Evolutionary conservation across 768 basidiomycete genomes (phyloP).

Genomic region (Boletus reticulatus): DNA sequence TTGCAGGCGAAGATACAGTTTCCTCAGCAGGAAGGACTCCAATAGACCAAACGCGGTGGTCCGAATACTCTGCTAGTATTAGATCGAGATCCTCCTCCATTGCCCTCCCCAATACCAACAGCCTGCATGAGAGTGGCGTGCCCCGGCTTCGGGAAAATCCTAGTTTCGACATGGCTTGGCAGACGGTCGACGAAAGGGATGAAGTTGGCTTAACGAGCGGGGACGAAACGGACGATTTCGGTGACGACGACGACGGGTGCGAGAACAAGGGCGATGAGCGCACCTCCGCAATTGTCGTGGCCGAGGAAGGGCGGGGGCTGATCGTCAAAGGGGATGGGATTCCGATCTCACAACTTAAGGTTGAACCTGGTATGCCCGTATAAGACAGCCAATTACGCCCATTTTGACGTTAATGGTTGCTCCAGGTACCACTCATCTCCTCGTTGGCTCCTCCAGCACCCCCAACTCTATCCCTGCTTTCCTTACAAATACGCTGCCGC

Average conservation of each 20-base stretch:
- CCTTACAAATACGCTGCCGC: slow-evolving; percentile 65
- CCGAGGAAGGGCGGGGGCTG: slow-evolving; percentile 81
- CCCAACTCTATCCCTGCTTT: slow-evolving; percentile 78
- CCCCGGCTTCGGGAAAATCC: slow-evolving; percentile 58
- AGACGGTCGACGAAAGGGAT: slow-evolving; percentile 68
- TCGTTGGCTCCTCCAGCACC: slow-evolving; percentile 77
- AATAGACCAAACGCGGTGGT: slow-evolving; percentile 69
- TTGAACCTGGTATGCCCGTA: slow-evolving; percentile 62
- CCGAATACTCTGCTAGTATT: slow-evolving; percentile 63
- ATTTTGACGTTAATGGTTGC: slow-evolving; percentile 1
- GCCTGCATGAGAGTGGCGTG: slow-evolving; percentile 38
- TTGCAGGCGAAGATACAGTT: slow-evolving; percentile 48
- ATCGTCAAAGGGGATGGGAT: slow-evolving; percentile 71
- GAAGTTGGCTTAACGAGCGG: slow-evolving; percentile 58
- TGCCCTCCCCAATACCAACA: slow-evolving; percentile 44
- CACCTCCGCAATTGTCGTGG: slow-evolving; percentile 74
- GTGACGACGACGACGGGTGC: slow-evolving; percentile 46
- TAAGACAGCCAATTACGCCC: not conserved
- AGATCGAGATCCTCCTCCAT: slow-evolving; percentile 73
- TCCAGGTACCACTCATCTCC: slow-evolving; percentile 89
- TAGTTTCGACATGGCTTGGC: slow-evolving; percentile 79
- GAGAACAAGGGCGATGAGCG: slow-evolving; percentile 63
- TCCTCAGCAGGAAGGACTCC: slow-evolving; percentile 50
- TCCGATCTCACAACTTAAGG: slow-evolving; percentile 59
- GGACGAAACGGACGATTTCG: slow-evolving; percentile 51